phyloP scores from a whole-genome alignment of 1,284 basidiomycete species.

The Phellinidium pouzarii region DNA sequence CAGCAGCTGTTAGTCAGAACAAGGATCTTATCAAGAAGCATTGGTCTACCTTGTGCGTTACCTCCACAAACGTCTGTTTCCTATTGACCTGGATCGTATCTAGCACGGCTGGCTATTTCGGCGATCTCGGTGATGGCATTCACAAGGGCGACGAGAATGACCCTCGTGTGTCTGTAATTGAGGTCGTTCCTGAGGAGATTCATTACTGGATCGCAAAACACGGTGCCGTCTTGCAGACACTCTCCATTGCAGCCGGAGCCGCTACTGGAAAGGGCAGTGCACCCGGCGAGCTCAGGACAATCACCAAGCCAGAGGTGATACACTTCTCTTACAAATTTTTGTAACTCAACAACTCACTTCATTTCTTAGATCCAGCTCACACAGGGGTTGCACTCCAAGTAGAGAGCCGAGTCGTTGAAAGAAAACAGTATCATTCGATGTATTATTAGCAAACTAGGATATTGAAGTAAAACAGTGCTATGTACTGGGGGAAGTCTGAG shows the following conservation, averaged over 20 bases:
- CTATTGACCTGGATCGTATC: slow-evolving; percentile 11
- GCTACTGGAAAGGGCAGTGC: slow-evolving; percentile 49
- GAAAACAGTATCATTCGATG: not conserved
- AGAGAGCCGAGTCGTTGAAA: not conserved
- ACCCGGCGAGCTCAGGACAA: slow-evolving; percentile 58
- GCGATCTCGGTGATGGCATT: slow-evolving; percentile 80
- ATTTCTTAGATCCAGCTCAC: slow-evolving; percentile 31
- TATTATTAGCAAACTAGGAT: not conserved
- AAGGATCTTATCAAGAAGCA: slow-evolving; percentile 60
- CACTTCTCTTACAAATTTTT: not conserved
- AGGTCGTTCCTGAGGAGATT: slow-evolving; percentile 78
- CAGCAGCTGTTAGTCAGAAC: slow-evolving; percentile 61
- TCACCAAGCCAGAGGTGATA: slow-evolving; percentile 54
- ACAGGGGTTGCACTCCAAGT: slow-evolving; percentile 35
- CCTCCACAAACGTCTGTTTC: not conserved
- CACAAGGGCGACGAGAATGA: slow-evolving; percentile 80
- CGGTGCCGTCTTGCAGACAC: slow-evolving; percentile 37
- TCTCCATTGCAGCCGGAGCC: slow-evolving; percentile 49
- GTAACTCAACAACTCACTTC: not conserved
- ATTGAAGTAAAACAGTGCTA: too few relatives aligned
- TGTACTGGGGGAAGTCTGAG: too few relatives aligned
- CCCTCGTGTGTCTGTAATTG: slow-evolving; percentile 75
- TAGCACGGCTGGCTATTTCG: slow-evolving; percentile 77
- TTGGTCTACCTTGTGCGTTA: slow-evolving; percentile 54
- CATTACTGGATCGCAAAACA: slow-evolving; percentile 65